Percentiles rank a stretch among this genome's conserved stretches.
Evolutionary conservation across 2,329 filamentous ascomycete species (phyloP).

Genomic region (Calycina herbarum): DNA sequence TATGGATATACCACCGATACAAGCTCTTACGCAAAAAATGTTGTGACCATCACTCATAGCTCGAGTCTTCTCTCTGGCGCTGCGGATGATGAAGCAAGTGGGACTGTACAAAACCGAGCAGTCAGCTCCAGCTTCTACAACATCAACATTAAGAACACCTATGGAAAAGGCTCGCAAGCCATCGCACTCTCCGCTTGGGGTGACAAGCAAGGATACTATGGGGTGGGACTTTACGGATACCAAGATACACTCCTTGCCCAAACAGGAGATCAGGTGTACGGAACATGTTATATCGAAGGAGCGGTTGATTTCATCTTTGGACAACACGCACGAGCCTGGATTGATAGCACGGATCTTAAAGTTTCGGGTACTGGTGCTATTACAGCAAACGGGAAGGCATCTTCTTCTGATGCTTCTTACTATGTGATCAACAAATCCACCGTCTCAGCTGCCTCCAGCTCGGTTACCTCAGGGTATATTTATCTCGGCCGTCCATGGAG

Average conservation of each 20-base stretch:
- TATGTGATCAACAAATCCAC: conserved; percentile 57
- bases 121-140: conserved; percentile 58
- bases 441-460: conserved; percentile 43
- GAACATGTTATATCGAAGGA: conserved; percentile 55
- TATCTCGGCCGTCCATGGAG: conserved; percentile 56
- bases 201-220: conserved; percentile 57
- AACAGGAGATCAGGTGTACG: conserved; percentile 55
- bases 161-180: conserved; percentile 50
- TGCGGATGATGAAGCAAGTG: conserved; percentile 44
- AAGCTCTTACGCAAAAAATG: conserved; percentile 49
- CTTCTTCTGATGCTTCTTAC: conserved; percentile 44
- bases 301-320: conserved; percentile 63
- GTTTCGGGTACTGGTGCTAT: conserved; percentile 47
- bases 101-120: conserved; percentile 37
- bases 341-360: conserved; percentile 49
- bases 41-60: conserved; percentile 47
- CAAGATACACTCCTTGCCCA: conserved; percentile 56
- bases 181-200: conserved; percentile 54
- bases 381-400: conserved; percentile 47
- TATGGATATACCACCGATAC: conserved; percentile 54
- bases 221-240: conserved; percentile 53
- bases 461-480: conserved; percentile 42
- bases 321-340: conserved; percentile 52
- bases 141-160: conserved; percentile 56
- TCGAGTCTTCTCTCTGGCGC: conserved; percentile 43